Conservation (phyloP, 73 alveolate genomes). For the Paraurostyla sp. region DNA sequence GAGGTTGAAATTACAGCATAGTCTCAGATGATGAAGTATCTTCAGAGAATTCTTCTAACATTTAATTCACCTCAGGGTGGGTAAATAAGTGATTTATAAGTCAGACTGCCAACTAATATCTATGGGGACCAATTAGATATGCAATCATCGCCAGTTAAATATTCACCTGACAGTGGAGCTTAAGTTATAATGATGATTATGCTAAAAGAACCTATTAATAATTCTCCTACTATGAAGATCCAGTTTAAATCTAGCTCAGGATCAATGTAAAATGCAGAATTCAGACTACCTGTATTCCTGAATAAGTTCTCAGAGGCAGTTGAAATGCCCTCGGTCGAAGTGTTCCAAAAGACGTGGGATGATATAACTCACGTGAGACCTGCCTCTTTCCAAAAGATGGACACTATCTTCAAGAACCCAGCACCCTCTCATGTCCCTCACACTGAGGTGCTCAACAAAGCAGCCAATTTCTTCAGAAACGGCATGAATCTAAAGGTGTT, state of each 20-base stretch:
- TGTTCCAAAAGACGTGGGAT: conserved; percentile 61
- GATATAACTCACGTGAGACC: conserved; percentile 72
- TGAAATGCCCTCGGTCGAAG: conserved; percentile 70
- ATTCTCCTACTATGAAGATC: conserved; percentile 37
- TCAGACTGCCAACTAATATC: background rate
- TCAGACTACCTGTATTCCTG: conserved; percentile 64
- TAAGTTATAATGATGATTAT: conserved; percentile 52
- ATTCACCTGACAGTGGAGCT: conserved; percentile 50
- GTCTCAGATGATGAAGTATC: conserved; percentile 38
- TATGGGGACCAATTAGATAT: conserved; percentile 23
- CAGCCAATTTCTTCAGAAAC: conserved; percentile 54
- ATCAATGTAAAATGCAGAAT: background rate
- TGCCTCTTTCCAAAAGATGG: conserved; percentile 66
- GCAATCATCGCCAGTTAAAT: conserved; percentile 52
- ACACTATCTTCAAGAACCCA: conserved; percentile 65
- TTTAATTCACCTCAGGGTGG: conserved; percentile 23
- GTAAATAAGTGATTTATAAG: conserved; percentile 45
- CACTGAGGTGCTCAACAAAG: conserved; percentile 67
- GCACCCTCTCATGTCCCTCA: conserved; percentile 53
- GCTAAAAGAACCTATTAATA: conserved; percentile 9
- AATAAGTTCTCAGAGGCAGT: conserved; percentile 69
- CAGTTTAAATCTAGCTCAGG: conserved; percentile 19
- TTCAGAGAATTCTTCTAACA: conserved; percentile 56
- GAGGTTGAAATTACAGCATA: conserved; percentile 15
- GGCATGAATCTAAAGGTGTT: conserved; percentile 66